Evolutionary conservation across 345 rosid species (phyloP).

Genomic region (Stellera chamaejasme): DNA sequence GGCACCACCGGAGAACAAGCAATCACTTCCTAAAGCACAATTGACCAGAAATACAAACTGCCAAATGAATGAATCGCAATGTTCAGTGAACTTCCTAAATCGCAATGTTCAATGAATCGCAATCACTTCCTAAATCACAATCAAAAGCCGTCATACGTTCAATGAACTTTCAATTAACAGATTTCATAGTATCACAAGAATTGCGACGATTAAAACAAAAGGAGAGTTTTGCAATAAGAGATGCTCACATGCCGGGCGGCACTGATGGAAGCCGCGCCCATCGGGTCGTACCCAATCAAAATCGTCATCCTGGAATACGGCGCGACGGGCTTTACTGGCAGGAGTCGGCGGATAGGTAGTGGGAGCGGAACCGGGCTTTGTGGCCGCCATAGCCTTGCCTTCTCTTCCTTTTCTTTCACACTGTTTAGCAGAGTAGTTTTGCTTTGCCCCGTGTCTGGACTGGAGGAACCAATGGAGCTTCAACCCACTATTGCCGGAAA

Average conservation of each 20-base stretch:
- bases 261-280: slow-evolving; percentile 82
- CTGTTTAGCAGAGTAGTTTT: too few relatives aligned
- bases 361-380: slow-evolving; percentile 39
- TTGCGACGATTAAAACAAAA: neutral
- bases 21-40: too few relatives aligned
- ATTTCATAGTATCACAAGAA: neutral
- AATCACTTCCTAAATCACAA: neutral
- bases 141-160: too few relatives aligned
- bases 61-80: neutral
- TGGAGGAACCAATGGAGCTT: too few relatives aligned
- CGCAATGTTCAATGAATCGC: too few relatives aligned
- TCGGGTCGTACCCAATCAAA: slow-evolving; percentile 91
- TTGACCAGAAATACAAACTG: neutral
- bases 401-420: neutral
- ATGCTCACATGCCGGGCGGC: slow-evolving; percentile 77
- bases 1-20: too few relatives aligned
- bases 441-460: too few relatives aligned
- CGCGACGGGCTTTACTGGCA: slow-evolving; percentile 30
- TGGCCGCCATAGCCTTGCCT: slow-evolving; percentile 44
- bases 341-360: slow-evolving; percentile 59
- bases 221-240: neutral
- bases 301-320: slow-evolving; percentile 40
- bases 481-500: too few relatives aligned
- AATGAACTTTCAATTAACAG: neutral
- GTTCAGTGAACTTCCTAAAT: too few relatives aligned